Evolutionary conservation across 371 early-diverging fungal genomes (phyloP), one percentile per base, ranked within the genome.

Genomic region (Mucor irregularis): DNA sequence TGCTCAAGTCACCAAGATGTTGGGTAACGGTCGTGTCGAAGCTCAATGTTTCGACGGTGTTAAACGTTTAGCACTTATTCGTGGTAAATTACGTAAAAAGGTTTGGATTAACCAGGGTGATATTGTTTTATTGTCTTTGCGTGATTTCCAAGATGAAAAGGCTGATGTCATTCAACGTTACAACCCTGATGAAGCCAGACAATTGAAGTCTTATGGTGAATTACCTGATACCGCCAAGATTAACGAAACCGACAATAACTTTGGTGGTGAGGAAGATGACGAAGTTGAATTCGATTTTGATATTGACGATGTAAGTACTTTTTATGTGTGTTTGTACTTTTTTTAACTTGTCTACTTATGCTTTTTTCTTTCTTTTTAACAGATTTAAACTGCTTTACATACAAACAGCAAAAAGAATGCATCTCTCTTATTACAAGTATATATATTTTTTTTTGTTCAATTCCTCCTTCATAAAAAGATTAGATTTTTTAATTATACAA

Each of bases 101-200:
- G 94, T 93, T 35, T 89, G 96, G 98, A 97, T 99, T 71, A 89
- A 90, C 68, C 89, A 86, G 55, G 98, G 98, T 58, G 99, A 99
- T 70, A 90, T 99, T 50, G 87, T 99, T 8, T 82, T 99, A 46
- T 72, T 99, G 6, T 91, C 93, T 24, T 83, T 98, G 58, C 88
- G 99, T 69, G 98, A 99, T 59, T 99, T 89, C 84, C 95, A 98
- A 78, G 96, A 96, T 64, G 85, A 90, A 50, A 96, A 95, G 79
- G 96, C 96, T 50, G 98, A 99, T 81, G 93, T 99, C 49, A 93
- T 98, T 68, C 85, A 91, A 62, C 99, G 98, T 81, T 99, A 99
- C 77, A 93, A 87, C 53, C 90, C 96, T 51, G 96, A 97, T 56
- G 99, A 99, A 84, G 98, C 98, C n/a, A 86, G 96, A 65, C 83